Evolutionary conservation across 345 rosid species (phyloP).

Genomic region (Trapa incisa): DNA sequence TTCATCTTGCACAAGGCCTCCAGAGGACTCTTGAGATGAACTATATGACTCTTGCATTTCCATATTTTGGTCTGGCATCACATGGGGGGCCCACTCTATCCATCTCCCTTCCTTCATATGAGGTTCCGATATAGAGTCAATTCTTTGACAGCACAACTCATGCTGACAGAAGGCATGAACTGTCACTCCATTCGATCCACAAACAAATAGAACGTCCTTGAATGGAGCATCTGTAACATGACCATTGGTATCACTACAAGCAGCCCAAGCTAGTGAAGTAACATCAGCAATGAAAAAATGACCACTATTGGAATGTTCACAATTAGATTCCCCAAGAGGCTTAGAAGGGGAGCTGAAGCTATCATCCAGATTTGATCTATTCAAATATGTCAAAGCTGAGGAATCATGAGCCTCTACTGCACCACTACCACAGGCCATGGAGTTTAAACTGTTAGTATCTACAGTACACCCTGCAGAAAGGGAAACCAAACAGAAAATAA

Average conservation of each 20-base stretch:
- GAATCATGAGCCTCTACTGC: slow-evolving; percentile 29
- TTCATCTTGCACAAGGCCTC: slow-evolving; percentile 13
- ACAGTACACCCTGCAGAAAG: slow-evolving; percentile 12
- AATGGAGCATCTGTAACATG: slow-evolving; percentile 48
- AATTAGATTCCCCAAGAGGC: slow-evolving; percentile 33
- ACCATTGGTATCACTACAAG: slow-evolving; percentile 58
- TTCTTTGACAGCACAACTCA: slow-evolving; percentile 20
- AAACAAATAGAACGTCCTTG: slow-evolving; percentile 72
- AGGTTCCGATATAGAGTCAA: slow-evolving; percentile 20
- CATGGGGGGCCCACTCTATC: slow-evolving; percentile 84
- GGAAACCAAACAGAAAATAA: slow-evolving; percentile 1
- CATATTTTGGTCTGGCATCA: slow-evolving; percentile 13
- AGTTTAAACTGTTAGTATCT: slow-evolving; percentile 23
- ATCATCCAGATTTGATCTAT: slow-evolving; percentile 38
- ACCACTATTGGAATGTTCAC: slow-evolving; percentile 24
- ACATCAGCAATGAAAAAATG: slow-evolving; percentile 57
- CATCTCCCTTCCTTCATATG: slow-evolving; percentile 57
- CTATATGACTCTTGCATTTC: slow-evolving; percentile 14
- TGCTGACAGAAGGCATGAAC: slow-evolving; percentile 71
- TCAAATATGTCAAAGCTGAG: slow-evolving; percentile 11
- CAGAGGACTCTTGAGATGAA: slow-evolving; percentile 20
- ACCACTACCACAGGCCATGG: slow-evolving; percentile 17
- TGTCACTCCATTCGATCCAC: slow-evolving; percentile 46
- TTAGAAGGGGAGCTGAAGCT: slow-evolving; percentile 34
- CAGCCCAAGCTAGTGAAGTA: slow-evolving; percentile 84